phyloP scores from a whole-genome alignment of 768 basidiomycete genomes.

The Rhizopogon salebrosus region DNA sequence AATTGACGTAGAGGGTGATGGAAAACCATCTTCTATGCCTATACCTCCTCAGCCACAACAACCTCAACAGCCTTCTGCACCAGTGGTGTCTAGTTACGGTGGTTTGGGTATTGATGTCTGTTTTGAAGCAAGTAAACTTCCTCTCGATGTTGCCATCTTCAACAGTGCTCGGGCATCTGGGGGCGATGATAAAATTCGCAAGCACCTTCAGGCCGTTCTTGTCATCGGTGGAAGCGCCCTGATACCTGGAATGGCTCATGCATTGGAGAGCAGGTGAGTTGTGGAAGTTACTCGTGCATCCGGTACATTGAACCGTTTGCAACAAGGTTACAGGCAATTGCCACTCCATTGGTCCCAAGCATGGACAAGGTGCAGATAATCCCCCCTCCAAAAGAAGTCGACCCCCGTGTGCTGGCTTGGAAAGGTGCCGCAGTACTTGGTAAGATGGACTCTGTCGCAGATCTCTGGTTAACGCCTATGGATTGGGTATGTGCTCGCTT shows the following conservation, averaged over 20 bases:
- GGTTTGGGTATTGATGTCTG: slow-evolving; percentile 69
- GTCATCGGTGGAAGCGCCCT: slow-evolving; percentile 82
- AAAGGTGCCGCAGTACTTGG: slow-evolving; percentile 90
- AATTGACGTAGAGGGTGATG: slow-evolving; percentile 46
- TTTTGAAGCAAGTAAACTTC: slow-evolving; percentile 84
- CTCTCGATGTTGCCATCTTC: slow-evolving; percentile 89
- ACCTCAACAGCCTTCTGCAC: slow-evolving; percentile 10
- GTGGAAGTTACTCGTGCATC: neutral
- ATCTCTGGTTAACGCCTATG: slow-evolving; percentile 80
- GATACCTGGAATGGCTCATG: slow-evolving; percentile 79
- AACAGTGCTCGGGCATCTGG: slow-evolving; percentile 87
- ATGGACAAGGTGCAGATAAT: slow-evolving; percentile 91
- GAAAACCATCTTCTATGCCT: slow-evolving; percentile 24
- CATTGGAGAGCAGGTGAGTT: slow-evolving; percentile 76
- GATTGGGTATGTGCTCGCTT: slow-evolving; percentile 69
- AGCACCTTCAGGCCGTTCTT: slow-evolving; percentile 82
- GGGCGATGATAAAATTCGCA: slow-evolving; percentile 84
- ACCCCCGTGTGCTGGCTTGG: slow-evolving; percentile 88
- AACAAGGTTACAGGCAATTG: slow-evolving; percentile 71
- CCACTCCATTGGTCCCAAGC: slow-evolving; percentile 72
- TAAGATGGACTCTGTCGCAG: slow-evolving; percentile 85
- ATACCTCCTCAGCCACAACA: slow-evolving; percentile 20
- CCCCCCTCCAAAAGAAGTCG: slow-evolving; percentile 90
- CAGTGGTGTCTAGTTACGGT: slow-evolving; percentile 29
- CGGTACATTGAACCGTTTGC: neutral